Evolutionary conservation across 2,329 filamentous ascomycete species (phyloP), one percentile per base, ranked within the genome.

Genomic region (Phaeosphaeriaceae sp.): DNA sequence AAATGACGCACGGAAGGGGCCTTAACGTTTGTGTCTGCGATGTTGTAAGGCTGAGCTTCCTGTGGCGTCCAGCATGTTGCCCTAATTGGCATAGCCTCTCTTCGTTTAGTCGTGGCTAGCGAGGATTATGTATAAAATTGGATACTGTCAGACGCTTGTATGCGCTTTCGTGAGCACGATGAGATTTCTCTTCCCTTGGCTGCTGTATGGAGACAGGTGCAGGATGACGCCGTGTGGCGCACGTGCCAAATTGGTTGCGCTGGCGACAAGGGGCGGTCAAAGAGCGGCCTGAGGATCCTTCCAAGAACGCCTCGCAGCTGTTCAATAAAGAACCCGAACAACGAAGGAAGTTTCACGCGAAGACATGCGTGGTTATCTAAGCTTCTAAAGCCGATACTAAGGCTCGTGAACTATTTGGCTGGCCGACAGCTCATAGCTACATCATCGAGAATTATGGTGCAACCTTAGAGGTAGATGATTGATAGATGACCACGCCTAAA

Each of bases 131-230:
- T 49, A 38, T 49, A 54, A 53, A 50, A 49, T 57, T 54, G 48
- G 56, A 56, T 26, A 46, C 41, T 42, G 52, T 52, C 39, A 57
- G 52, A 61, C 54, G 58, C 60, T 58, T 64, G 34, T 36, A 29
- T 44, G 40, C 40, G 36, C 50, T 47, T 45, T 42, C 40, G 54
- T 52, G 50, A 51, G 54, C 48, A 40, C 39, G 13, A 40, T 50
- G 30, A 29, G 42, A 20, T 38, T 38, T 30, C 44, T 21, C 46
- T 43, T 35, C 35, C 18, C 43, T 26, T 30, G 28, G 29, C 44
- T 49, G 35, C 54, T 55, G 28, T 41, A 58, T 43, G 38, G 16
- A 47, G 50, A 42, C 51, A 54, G 50, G 58, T 43, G 54, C 49
- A 54, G 51, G 52, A 52, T 48, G 52, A 48, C 51, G 46, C 56